These are phyloP conservation scores for Botrytis paeoniae DNA, from an alignment of 2,329 filamentous ascomycete genomes.

Conservation along the genomic window DNA sequence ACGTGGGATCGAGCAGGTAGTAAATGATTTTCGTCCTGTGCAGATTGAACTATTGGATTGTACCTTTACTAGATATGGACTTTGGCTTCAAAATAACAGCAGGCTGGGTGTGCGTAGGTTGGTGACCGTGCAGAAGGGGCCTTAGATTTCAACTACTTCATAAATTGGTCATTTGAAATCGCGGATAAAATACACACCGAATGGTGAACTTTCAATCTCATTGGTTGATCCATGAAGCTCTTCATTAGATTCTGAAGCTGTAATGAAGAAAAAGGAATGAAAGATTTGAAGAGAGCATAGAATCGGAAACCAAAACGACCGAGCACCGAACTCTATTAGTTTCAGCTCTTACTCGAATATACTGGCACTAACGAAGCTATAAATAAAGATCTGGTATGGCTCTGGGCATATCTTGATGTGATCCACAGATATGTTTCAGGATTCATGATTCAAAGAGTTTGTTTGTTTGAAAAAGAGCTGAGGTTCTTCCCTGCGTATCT, in stretches of 20 bases:
- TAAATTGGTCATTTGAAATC: background rate
- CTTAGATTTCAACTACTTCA: background rate
- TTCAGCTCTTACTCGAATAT: constrained; percentile 5
- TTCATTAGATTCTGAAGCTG: background rate
- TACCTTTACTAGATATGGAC: constrained; percentile 7
- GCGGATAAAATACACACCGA: constrained; percentile 3
- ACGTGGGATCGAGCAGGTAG: background rate
- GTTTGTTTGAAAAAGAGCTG: background rate
- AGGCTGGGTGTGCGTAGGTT: constrained; percentile 4
- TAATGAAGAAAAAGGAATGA: background rate
- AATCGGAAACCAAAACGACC: constrained; percentile 5
- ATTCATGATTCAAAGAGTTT: constrained; percentile 1
- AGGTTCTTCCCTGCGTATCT: background rate
- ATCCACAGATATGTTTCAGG: constrained; percentile 8
- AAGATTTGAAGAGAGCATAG: background rate
- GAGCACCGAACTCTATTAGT: constrained; percentile 13
- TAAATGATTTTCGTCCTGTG: background rate
- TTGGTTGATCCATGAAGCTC: background rate
- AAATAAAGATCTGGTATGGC: constrained; percentile 1
- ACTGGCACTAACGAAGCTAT: background rate
- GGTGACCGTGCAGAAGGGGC: constrained; percentile 10
- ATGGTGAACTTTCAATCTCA: background rate
- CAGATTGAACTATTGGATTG: constrained; percentile 4
- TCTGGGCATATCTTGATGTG: background rate
- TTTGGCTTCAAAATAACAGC: background rate